phyloP scores from a whole-genome alignment of 768 basidiomycete genomes.

The Suillus weaverae region DNA sequence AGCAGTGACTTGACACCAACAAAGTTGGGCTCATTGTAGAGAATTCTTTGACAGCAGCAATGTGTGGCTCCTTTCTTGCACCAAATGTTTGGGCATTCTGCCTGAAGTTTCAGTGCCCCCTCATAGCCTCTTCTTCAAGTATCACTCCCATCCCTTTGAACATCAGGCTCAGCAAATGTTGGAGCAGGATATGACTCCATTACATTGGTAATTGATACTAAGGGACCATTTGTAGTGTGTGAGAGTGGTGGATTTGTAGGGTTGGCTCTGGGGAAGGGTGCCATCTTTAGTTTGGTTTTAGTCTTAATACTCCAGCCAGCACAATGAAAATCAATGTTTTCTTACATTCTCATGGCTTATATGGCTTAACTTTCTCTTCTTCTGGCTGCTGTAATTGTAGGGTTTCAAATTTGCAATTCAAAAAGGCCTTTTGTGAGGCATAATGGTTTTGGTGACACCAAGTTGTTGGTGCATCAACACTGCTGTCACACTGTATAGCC shows the following conservation, averaged over 20 bases:
- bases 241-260: not conserved
- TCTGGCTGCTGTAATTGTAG: not conserved
- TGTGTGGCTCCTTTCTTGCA: conserved; percentile 2
- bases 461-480: not conserved
- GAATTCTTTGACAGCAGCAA: conserved; percentile 37
- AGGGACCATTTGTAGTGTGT: too few species aligned
- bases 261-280: not conserved
- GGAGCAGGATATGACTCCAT: too few species aligned
- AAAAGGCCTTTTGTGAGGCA: not conserved
- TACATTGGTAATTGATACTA: too few species aligned
- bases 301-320: too few species aligned
- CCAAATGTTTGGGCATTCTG: conserved; percentile 17
- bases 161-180: too few species aligned
- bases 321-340: too few species aligned
- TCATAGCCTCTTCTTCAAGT: conserved; percentile 26
- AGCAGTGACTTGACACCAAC: conserved; percentile 32
- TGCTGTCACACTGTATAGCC: not conserved
- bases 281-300: not conserved
- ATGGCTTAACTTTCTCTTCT: not conserved
- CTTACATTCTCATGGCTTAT: too few species aligned
- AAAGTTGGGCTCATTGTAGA: conserved; percentile 46
- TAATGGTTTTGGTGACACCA: not conserved
- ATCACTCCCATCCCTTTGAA: conserved; percentile 45
- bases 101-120: not conserved
- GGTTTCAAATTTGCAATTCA: not conserved